Conservation (phyloP, 306 rosid species). For the Prunus salicina region DNA sequence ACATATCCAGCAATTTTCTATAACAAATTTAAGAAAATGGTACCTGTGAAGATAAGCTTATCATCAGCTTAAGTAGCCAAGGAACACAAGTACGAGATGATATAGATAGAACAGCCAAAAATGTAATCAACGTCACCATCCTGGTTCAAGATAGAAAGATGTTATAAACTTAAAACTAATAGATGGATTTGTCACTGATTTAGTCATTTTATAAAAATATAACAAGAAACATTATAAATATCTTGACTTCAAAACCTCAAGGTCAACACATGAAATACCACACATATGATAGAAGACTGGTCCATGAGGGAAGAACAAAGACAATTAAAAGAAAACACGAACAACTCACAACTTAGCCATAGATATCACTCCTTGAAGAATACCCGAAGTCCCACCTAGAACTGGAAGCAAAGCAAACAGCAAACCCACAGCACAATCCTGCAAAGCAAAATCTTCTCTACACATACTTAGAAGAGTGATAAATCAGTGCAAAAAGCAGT, state of each 20-base stretch:
- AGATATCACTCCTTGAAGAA: constrained; percentile 82
- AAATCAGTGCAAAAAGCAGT: background rate
- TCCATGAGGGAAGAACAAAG: background rate
- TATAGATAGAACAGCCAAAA: constrained; percentile 73
- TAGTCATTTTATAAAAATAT: background rate
- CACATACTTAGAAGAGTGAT: constrained; percentile 20
- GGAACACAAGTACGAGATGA: constrained; percentile 84
- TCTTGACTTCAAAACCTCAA: background rate
- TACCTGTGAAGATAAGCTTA: constrained; percentile 96
- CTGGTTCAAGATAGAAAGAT: constrained; percentile 44
- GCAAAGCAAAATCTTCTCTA: constrained; percentile 32
- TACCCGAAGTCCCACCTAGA: constrained; percentile 94
- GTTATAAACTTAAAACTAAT: background rate
- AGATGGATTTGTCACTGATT: background rate
- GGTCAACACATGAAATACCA: background rate
- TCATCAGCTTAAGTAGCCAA: constrained; percentile 92
- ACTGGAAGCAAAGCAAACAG: constrained; percentile 84
- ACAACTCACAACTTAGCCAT: constrained; percentile 87
- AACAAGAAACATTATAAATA: background rate
- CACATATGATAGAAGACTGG: background rate
- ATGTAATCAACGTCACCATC: constrained; percentile 62
- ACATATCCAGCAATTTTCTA: constrained; percentile 11
- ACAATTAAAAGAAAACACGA: background rate
- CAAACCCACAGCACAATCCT: constrained; percentile 54
- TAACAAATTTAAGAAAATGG: constrained; percentile 24